phyloP scores from a whole-genome alignment of 2,329 filamentous ascomycete species.

The Phyllosticta paracitricarpa region DNA sequence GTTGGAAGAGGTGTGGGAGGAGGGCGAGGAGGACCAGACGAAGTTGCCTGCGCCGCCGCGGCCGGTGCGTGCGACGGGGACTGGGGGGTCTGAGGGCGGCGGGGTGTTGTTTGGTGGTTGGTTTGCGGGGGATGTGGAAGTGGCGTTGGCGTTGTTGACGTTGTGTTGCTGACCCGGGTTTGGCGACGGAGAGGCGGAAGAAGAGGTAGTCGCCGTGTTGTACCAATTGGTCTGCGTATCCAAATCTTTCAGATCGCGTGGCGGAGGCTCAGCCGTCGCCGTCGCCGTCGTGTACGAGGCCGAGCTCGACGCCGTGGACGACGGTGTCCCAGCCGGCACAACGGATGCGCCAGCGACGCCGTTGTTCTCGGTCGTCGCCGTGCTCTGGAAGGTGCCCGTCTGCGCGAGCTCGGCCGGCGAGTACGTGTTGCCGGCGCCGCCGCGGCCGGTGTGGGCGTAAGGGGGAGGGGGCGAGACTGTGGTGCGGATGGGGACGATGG shows the following conservation, averaged over 20 bases:
- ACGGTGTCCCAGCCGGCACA: background rate
- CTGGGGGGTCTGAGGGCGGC: constrained; percentile 12
- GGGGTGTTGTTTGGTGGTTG: constrained; percentile 13
- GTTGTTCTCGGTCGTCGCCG: background rate
- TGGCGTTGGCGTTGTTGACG: constrained; percentile 7
- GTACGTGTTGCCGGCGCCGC: constrained; percentile 39
- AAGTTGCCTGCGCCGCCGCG: constrained; percentile 40
- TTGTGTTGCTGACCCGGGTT: background rate
- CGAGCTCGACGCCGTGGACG: background rate
- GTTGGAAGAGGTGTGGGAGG: background rate
- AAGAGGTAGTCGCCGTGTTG: background rate
- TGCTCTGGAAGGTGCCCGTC: constrained; percentile 27
- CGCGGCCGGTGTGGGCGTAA: constrained; percentile 37
- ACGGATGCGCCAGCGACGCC: too few species aligned
- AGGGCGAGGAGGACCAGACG: constrained; percentile 20
- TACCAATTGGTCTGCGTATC: constrained; percentile 1
- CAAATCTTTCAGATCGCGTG: constrained; percentile 10
- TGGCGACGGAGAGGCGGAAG: too few species aligned
- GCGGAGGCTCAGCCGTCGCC: constrained; percentile 3
- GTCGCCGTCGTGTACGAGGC: background rate
- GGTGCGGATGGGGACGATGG: constrained; percentile 10
- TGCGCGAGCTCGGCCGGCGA: constrained; percentile 29
- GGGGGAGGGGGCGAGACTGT: constrained; percentile 15
- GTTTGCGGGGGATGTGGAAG: too few species aligned
- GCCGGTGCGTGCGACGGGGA: constrained; percentile 27